Evolutionary conservation across 495 filamentous ascomycete species (phyloP).

Genomic region (Hyaloscypha variabilis): DNA sequence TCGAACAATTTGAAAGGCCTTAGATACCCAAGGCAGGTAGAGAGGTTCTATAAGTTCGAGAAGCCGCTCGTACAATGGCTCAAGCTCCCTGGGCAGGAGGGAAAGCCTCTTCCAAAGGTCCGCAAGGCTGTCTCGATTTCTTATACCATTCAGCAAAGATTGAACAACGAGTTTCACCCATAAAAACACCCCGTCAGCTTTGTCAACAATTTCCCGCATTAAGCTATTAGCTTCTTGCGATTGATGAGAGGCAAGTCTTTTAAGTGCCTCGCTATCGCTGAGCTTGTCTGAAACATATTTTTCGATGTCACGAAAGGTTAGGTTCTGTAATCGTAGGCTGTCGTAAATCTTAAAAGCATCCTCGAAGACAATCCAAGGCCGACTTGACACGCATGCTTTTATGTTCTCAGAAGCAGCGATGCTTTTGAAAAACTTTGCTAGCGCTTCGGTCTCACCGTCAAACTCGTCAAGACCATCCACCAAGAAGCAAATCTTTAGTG

Average conservation of each 20-base stretch:
- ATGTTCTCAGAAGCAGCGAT: constrained; percentile 18
- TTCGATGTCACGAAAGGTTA: constrained; percentile 32
- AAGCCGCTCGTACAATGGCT: constrained; percentile 19
- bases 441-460: constrained; percentile 30
- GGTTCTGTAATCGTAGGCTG: constrained; percentile 33
- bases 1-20: constrained; percentile 18
- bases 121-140: constrained; percentile 5
- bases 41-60: constrained; percentile 12
- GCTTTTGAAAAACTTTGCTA: constrained; percentile 34
- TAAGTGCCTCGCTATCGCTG: constrained; percentile 21
- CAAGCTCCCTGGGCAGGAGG: constrained; percentile 10
- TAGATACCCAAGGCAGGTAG: constrained; percentile 11
- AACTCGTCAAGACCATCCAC: constrained; percentile 46
- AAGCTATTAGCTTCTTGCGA: constrained; percentile 11
- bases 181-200: constrained; percentile 41
- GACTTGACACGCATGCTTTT: constrained; percentile 42
- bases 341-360: constrained; percentile 36
- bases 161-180: constrained; percentile 37
- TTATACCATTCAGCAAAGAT: constrained; percentile 18
- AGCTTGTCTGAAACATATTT: constrained; percentile 26
- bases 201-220: constrained; percentile 32
- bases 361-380: constrained; percentile 46
- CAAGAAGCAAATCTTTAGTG: constrained; percentile 30
- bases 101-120: constrained; percentile 13
- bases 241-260: background rate